Percentiles rank a stretch among this genome's conserved stretches.
Evolutionary conservation across 2,329 filamentous ascomycete genomes (phyloP).

Genomic region (Penicillium sp.): DNA sequence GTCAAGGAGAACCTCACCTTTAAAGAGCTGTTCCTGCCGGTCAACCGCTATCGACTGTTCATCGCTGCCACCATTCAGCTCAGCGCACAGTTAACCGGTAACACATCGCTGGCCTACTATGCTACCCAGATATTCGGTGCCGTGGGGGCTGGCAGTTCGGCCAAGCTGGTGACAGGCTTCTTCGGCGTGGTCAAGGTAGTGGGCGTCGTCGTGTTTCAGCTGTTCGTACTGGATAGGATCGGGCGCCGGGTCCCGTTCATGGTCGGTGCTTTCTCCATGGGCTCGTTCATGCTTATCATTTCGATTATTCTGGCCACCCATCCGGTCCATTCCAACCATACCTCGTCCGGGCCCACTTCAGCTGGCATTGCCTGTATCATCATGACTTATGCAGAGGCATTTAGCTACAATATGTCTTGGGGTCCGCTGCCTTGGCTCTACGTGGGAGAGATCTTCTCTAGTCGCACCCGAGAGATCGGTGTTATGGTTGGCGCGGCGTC

Average conservation of each 20-base stretch:
- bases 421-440: slow-evolving; percentile 37
- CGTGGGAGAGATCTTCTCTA: slow-evolving; percentile 37
- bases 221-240: slow-evolving; percentile 48
- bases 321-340: slow-evolving; percentile 35
- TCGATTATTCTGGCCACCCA: slow-evolving; percentile 46
- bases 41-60: slow-evolving; percentile 47
- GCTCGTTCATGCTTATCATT: slow-evolving; percentile 50
- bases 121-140: slow-evolving; percentile 50
- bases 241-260: slow-evolving; percentile 49
- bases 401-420: slow-evolving; percentile 40
- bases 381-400: slow-evolving; percentile 50
- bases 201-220: slow-evolving; percentile 44
- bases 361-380: slow-evolving; percentile 46
- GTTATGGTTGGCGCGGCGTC: slow-evolving; percentile 33
- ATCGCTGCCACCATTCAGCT: slow-evolving; percentile 50
- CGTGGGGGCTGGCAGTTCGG: slow-evolving; percentile 46
- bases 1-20: slow-evolving; percentile 45
- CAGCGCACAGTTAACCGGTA: slow-evolving; percentile 48
- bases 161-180: slow-evolving; percentile 49
- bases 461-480: slow-evolving; percentile 33
- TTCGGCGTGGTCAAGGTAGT: slow-evolving; percentile 52
- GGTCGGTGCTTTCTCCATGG: slow-evolving; percentile 48
- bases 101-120: slow-evolving; percentile 50
- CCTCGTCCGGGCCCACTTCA: slow-evolving; percentile 27
- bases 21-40: slow-evolving; percentile 45